phyloP scores from a whole-genome alignment of 2,329 filamentous ascomycete species.

The Scytalidium sp. region DNA sequence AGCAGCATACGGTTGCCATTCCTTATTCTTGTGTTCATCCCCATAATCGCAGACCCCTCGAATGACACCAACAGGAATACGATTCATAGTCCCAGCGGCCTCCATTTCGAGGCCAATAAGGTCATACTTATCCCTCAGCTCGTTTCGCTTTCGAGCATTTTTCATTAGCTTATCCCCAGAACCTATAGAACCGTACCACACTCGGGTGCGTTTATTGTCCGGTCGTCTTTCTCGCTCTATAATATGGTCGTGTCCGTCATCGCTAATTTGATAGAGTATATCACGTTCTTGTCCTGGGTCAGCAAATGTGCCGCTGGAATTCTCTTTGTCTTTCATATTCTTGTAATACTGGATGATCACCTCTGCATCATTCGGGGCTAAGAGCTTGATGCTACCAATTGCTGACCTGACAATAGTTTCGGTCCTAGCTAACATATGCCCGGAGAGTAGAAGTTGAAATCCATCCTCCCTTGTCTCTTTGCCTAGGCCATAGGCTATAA shows the following conservation, averaged over 20 bases:
- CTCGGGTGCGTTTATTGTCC: constrained; percentile 19
- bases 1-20: constrained; percentile 34
- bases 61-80: constrained; percentile 30
- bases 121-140: constrained; percentile 22
- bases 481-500: constrained; percentile 32
- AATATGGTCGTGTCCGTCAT: not conserved
- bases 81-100: constrained; percentile 30
- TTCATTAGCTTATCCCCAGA: constrained; percentile 31
- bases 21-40: constrained; percentile 30
- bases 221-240: constrained; percentile 17
- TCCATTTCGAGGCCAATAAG: constrained; percentile 34
- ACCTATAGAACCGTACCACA: constrained; percentile 33
- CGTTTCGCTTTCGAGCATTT: constrained; percentile 19
- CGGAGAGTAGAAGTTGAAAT: constrained; percentile 23
- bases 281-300: constrained; percentile 31
- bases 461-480: constrained; percentile 26
- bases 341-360: constrained; percentile 23
- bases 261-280: constrained; percentile 14
- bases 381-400: constrained; percentile 29
- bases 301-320: constrained; percentile 22
- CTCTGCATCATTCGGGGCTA: constrained; percentile 17
- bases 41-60: constrained; percentile 33
- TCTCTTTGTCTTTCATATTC: constrained; percentile 19
- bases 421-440: constrained; percentile 25
- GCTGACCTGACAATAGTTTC: constrained; percentile 30